Percentiles rank a stretch among this genome's conserved stretches.
Evolutionary conservation across 352 stramenopile species (phyloP).

Genomic region (Pythium oligandrum): DNA sequence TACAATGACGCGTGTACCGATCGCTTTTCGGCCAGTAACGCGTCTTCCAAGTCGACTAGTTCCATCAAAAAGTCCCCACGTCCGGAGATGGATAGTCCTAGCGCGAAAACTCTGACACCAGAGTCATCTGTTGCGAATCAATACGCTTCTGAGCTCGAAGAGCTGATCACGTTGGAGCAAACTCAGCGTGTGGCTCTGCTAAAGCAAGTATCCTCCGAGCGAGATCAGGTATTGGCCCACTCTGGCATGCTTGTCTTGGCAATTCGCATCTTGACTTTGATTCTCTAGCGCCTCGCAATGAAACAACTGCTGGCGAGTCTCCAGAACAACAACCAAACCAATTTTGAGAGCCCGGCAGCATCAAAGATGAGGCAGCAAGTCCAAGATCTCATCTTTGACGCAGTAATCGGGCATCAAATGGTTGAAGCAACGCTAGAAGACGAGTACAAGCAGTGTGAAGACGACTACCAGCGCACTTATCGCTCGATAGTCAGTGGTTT

Average conservation of each 20-base stretch:
- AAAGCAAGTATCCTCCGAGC: slow-evolving; percentile 48
- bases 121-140: not conserved
- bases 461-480: slow-evolving; percentile 31
- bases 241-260: too few species aligned
- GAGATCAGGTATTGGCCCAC: slow-evolving; percentile 42
- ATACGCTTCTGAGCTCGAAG: slow-evolving; percentile 44
- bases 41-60: not conserved
- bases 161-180: slow-evolving; percentile 47
- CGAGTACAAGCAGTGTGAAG: slow-evolving; percentile 34
- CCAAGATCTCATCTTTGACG: slow-evolving; percentile 59
- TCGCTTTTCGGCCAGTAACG: not conserved
- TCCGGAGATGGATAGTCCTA: slow-evolving; percentile 5
- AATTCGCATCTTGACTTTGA: not conserved
- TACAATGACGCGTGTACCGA: slow-evolving; percentile 52
- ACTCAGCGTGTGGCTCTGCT: slow-evolving; percentile 40
- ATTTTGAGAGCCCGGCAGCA: not conserved
- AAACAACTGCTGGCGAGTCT: slow-evolving; percentile 36
- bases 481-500: slow-evolving; percentile 26
- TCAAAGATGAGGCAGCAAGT: slow-evolving; percentile 19
- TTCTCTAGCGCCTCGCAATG: slow-evolving; percentile 33
- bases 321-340: not conserved
- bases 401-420: slow-evolving; percentile 66
- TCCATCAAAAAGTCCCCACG: slow-evolving; percentile 14
- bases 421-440: slow-evolving; percentile 54
- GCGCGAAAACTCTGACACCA: too few species aligned